Base-by-base conservation (phyloP, 345 rosid species). In the Populus euphratica region DNA sequence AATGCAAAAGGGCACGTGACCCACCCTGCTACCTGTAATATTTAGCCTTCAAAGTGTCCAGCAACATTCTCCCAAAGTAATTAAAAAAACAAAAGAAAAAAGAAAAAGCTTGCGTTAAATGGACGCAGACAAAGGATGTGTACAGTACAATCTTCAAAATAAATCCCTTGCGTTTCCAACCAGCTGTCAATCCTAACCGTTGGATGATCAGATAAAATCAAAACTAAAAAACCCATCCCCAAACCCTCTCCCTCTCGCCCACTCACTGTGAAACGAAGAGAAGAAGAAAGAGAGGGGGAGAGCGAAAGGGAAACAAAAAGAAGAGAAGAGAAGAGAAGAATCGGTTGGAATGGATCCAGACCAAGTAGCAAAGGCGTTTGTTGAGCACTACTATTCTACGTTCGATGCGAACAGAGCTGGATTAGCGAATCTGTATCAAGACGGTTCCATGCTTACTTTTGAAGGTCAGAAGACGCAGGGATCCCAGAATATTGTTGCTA, bases 401-500 rank as follows among this genome's bases (percentile, higher is more conserved):
- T 96, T 96, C 90, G 97, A 96, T 80, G 76, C 89, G 8, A 93
- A 89, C 82, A 86, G 99, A 3, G 81, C 76, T 4, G 86, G 86
- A 2, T 83, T 96, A 50, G 95, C 83, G 18, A 90, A 84, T 75
- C 90, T 96, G 14, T 93, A 93, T 75, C 96, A 92, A 82, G 97
- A 96, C 5, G 88, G 79, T 7, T 96, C 97, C 1, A 96, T 92
- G 99, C 85, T 93, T 81, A 89, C 97, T 73, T 96, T 96, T 85
- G 96, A 96, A 74, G 99, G 98, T 63, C 97, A 96, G 76, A 91
- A 93, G 97, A 86, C 92, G 81, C 96, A 88, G 81, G 98, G 98
- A 41, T 83, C 90, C 8, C 88, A 74, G 16, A 91, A 79, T 86
- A 93, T 96, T 86, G 97, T 92, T 38, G 82, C 94, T 13, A 96